A percentile compares a stretch with the other conserved stretches of the same genome.
These are phyloP conservation scores for Capsicum baccatum DNA, from an alignment of 257 asterid genomes.

Conservation along the genomic window DNA sequence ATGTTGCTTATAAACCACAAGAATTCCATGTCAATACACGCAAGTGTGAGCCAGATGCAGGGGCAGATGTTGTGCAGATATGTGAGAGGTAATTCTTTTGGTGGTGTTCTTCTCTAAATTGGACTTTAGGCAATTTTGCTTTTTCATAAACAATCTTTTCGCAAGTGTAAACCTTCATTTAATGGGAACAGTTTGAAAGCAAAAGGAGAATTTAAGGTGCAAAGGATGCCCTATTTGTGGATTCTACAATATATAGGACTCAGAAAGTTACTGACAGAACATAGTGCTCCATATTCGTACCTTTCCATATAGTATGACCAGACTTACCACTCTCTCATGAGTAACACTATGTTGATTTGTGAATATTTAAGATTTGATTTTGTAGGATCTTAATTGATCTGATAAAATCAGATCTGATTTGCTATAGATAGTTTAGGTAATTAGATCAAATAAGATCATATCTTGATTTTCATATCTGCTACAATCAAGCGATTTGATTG, in stretches of 20 bases:
- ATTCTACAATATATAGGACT: no score
- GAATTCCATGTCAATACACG: constrained; percentile 83
- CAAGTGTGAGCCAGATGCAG: constrained; percentile 88
- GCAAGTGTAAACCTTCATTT: background rate
- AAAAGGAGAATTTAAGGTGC: constrained; percentile 5
- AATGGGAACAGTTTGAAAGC: constrained; percentile 20
- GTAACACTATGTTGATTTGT: background rate
- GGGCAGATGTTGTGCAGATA: constrained; percentile 65
- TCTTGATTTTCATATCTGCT: no score
- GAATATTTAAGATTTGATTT: no score
- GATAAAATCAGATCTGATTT: no score
- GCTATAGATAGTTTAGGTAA: no score
- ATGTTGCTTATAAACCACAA: constrained; percentile 92
- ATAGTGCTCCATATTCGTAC: background rate
- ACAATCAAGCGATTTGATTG: no score
- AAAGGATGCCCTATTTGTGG: background rate
- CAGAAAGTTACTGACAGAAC: no score
- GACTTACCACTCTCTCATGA: constrained; percentile 6
- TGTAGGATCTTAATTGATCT: no score
- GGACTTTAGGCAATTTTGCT: constrained; percentile 25
- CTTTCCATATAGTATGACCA: background rate
- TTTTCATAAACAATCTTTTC: background rate
- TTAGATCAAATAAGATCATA: no score
- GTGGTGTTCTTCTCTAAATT: constrained; percentile 16
- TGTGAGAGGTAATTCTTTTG: constrained; percentile 79